A percentile compares a stretch with the other conserved stretches of the same genome.
phyloP scores from a whole-genome alignment of 1,284 basidiomycete species.

The Cutaneotrichosporon sp. region DNA sequence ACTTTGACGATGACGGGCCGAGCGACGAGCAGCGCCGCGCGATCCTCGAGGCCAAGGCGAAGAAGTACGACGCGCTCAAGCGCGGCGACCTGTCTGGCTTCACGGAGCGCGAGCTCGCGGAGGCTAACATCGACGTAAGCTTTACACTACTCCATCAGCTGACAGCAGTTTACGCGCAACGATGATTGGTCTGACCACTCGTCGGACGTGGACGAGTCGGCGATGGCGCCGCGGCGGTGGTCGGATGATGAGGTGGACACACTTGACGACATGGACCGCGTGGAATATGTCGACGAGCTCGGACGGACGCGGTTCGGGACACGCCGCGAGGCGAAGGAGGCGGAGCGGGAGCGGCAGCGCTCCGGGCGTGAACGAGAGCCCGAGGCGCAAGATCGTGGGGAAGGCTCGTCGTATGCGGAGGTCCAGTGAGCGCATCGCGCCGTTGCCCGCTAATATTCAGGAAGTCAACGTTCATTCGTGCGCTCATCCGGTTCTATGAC shows the following conservation, averaged over 20 bases:
- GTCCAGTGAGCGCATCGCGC: constrained; percentile 42
- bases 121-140: constrained; percentile 79
- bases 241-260: constrained; percentile 42
- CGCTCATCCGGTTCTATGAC: constrained; percentile 16
- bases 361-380: not conserved
- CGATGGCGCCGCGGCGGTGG: constrained; percentile 1
- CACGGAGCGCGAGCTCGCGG: constrained; percentile 71
- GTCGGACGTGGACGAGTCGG: constrained; percentile 44
- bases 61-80: constrained; percentile 75
- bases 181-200: constrained; percentile 41
- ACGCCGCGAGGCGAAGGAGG: constrained; percentile 44
- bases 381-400: constrained; percentile 7
- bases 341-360: constrained; percentile 25
- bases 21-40: constrained; percentile 45
- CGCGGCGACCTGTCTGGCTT: constrained; percentile 79
- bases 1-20: constrained; percentile 39
- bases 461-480: constrained; percentile 61
- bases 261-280: constrained; percentile 31
- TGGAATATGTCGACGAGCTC: constrained; percentile 54
- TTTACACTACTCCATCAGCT: not conserved
- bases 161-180: not conserved
- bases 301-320: constrained; percentile 50
- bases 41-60: constrained; percentile 72
- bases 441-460: constrained; percentile 53
- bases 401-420: constrained; percentile 43